A percentile compares a stretch with the other conserved stretches of the same genome.
Evolutionary conservation across 768 basidiomycete genomes (phyloP).

Genomic region (Clitopilus hobsonii): DNA sequence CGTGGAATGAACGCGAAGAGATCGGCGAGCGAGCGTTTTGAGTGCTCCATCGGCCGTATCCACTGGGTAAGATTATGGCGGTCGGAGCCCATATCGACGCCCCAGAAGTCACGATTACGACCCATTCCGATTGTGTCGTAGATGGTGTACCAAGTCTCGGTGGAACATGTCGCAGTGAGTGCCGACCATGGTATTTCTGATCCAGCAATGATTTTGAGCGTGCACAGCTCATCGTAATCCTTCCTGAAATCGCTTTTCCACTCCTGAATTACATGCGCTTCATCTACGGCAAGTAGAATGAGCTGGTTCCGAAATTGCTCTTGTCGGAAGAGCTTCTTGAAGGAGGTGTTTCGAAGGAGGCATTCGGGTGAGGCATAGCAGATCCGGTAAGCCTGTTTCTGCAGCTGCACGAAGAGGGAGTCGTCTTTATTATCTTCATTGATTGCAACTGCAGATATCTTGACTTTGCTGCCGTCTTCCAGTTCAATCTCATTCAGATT

Average conservation of each 20-base stretch:
- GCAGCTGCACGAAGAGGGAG: not conserved
- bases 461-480: not conserved
- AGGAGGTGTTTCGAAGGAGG: not conserved
- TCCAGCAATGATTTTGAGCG: not conserved
- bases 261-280: not conserved
- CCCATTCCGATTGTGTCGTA: slow-evolving; percentile 10
- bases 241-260: not conserved
- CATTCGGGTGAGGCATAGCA: not conserved
- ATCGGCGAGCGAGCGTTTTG: slow-evolving; percentile 3
- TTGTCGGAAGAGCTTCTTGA: not conserved
- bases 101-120: slow-evolving; percentile 5
- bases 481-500: not conserved
- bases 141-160: slow-evolving; percentile 6
- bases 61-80: slow-evolving; percentile 9
- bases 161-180: slow-evolving; percentile 18
- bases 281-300: not conserved
- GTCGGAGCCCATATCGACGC: slow-evolving; percentile 8
- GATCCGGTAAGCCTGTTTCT: not conserved
- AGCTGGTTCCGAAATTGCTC: not conserved
- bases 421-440: not conserved
- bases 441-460: not conserved
- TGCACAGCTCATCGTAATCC: not conserved
- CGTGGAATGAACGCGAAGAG: slow-evolving; percentile 5
- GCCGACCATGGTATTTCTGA: not conserved
- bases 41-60: slow-evolving; percentile 9